Base-by-base conservation (phyloP, 2,329 filamentous ascomycete species). In the Fusarium falciforme region DNA sequence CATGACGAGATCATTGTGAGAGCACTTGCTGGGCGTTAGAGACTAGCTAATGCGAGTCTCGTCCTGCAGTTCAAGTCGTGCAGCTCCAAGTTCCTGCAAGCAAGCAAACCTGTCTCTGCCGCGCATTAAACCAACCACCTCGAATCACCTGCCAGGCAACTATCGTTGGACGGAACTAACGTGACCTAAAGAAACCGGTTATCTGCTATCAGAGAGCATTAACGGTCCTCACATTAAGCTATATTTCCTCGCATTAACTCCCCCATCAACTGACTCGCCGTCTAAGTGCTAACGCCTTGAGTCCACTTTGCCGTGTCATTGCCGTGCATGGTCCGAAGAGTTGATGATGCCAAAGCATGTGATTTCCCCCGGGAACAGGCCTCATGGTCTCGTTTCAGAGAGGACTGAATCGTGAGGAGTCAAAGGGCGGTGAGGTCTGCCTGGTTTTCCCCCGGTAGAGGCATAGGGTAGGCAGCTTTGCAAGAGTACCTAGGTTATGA, bases 231-330 rank as follows among this genome's bases (percentile, higher is more conserved):
- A 11, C n/a, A 16, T 49, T 49, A 29, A 49, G 44, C 44, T 49
- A 49, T 49, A 49, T 20, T 14, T n/a, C n/a, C 20, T 42, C 47
- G 35, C 12, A 12, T 31, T 55, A 29, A 55, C n/a, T 47, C 16
- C 11, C 36, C 22, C 47, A 8, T 35, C 12, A 27, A 67, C 71
- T 72, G 71, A 73, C 71, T 73, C 71, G 71, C 61, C 33, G 31
- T 11, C 16, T 17, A 14, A 68, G 67, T 31, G 33, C 55, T 22
- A 63, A 72, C 57, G 36, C 57, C 36, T 25, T 11, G 12, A 33
- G 31, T 6, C 36, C 38, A 49, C 42, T 36, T 42, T 44, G 7
- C 25, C 29, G 40, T 20, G 44, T 40, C 55, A 72, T 61, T 63
- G 12, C 57, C 57, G 44, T 40, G 5, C 12, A 42, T 66, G 20